Evolutionary conservation across 306 rosid genomes (phyloP), one percentile per base, ranked within the genome.

Genomic region (Canavalia ensiformis): DNA sequence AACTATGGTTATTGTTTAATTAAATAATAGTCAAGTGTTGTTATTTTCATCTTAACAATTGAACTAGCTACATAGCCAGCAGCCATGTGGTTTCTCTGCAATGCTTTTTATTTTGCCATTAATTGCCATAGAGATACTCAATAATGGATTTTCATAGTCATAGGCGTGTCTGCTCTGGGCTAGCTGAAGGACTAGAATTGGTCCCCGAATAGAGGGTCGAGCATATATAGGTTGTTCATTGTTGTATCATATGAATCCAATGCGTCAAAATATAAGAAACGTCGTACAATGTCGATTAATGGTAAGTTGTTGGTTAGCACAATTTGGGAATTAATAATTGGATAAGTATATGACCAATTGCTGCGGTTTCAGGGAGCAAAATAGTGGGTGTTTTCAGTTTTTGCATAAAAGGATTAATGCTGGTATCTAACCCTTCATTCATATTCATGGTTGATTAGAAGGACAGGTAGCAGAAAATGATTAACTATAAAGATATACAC

Each of bases 201-300:
- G 88, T 81, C 86, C 86, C 83, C 85, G 57, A 76, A 60, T 62
- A 18, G 82, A 82, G 79, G 79, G 86, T 59, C 46, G 76, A 74
- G 74, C 68, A 52, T 50, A n/a, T 10, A 67, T 52, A 41, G 54
- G 50, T 59, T 64, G 49, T 58, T 57, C 42, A 31, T 59, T 65
- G 52, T 71, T 51, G 13, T 35, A 18, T 18, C 25, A 18, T 18
- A 6, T 51, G 9, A 51, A 12, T 31, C 8, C 63, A 59, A 75
- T 68, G 35, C 25, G 52, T 45, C 34, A 69, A 79, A 31, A 72
- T 63, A 56, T 52, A 49, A 66, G 63, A 77, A 77, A 73, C 68
- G 5, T 30, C 45, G 69, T 67, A 77, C 65, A 0, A 13, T 8
- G 74, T 74, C 41, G 54, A 63, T 80, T 75, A 64, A 76, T 47